phyloP scores from a whole-genome alignment of 2,329 filamentous ascomycete genomes.

The Fusarium nanum region DNA sequence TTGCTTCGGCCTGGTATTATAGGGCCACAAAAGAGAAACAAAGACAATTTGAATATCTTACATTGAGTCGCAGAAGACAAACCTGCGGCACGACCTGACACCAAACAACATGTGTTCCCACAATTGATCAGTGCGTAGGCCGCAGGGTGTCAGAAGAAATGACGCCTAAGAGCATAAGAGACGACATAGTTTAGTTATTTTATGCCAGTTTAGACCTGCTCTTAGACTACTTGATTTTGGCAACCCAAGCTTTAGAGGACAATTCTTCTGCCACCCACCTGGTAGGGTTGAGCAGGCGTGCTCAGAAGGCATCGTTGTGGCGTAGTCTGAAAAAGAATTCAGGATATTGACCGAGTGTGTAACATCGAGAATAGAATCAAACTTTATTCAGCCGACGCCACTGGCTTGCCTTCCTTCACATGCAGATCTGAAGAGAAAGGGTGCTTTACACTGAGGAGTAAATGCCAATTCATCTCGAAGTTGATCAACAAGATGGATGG shows the following conservation, averaged over 20 bases:
- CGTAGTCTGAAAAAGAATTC: slow-evolving; percentile 3
- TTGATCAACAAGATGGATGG: not conserved
- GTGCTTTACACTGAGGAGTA: not conserved
- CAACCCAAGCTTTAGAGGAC: no score
- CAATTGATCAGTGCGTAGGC: not conserved
- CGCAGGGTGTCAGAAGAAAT: no score
- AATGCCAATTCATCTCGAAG: not conserved
- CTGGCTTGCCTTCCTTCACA: not conserved
- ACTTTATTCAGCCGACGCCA: not conserved
- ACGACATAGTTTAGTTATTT: no score
- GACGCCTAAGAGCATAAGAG: no score
- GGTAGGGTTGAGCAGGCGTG: not conserved
- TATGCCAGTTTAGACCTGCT: no score
- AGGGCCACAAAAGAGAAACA: not conserved
- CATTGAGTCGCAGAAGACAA: not conserved
- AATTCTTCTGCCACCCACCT: no score
- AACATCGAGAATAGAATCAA: not conserved
- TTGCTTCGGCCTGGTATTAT: slow-evolving; percentile 5
- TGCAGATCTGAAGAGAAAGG: not conserved
- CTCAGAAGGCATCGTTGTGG: slow-evolving; percentile 4
- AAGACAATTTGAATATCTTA: not conserved
- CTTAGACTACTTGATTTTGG: no score
- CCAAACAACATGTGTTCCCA: not conserved
- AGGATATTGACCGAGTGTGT: not conserved
- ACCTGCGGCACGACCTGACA: not conserved